Conservation (phyloP, 495 filamentous ascomycete genomes). For the Penicillium coffeae region DNA sequence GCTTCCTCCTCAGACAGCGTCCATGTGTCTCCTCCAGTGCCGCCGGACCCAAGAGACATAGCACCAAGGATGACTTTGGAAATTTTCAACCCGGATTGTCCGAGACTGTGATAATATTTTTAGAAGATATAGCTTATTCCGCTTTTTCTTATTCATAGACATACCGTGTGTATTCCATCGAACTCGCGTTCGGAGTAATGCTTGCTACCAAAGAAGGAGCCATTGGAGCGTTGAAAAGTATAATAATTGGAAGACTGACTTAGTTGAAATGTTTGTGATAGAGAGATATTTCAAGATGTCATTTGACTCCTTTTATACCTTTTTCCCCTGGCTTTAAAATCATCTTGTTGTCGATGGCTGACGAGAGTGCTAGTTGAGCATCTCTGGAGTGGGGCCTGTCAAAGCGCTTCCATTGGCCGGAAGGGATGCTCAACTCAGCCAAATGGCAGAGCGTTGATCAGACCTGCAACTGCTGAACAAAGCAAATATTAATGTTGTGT, state of each 20-base stretch:
- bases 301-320: no score
- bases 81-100: slow-evolving; percentile 7
- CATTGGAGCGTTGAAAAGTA: background rate
- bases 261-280: background rate
- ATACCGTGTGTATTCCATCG: slow-evolving; percentile 14
- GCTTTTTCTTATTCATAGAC: slow-evolving; percentile 4
- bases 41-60: slow-evolving; percentile 5
- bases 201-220: background rate
- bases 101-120: slow-evolving; percentile 5
- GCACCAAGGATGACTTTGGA: slow-evolving; percentile 11
- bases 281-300: no score
- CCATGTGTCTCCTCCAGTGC: slow-evolving; percentile 8
- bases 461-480: background rate
- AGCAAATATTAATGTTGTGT: background rate
- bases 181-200: slow-evolving; percentile 4
- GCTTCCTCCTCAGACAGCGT: slow-evolving; percentile 10
- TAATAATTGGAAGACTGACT: background rate
- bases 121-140: slow-evolving; percentile 6
- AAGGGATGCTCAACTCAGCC: background rate
- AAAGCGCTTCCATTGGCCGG: background rate
- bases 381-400: background rate
- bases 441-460: no score
- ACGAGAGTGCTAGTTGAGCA: background rate
- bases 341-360: no score
- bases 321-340: no score